Evolutionary conservation across 2,329 filamentous ascomycete species (phyloP).

Genomic region (Conoideocrella luteorostrata): DNA sequence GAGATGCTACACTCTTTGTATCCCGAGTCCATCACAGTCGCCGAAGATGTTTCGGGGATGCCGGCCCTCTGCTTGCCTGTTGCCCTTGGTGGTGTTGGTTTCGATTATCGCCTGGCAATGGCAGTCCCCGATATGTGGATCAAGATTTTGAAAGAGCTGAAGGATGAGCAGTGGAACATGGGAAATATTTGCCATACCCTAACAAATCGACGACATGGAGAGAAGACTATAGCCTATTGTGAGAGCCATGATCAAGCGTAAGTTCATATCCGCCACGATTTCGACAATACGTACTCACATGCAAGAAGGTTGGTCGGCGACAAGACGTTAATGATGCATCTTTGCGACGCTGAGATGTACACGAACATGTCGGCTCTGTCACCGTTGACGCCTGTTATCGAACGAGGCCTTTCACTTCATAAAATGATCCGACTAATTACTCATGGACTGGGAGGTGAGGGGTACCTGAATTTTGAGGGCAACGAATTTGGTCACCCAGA

Average conservation of each 20-base stretch:
- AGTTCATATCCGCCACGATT: slow-evolving; percentile 29
- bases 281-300: slow-evolving; percentile 10
- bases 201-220: slow-evolving; percentile 86
- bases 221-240: slow-evolving; percentile 97
- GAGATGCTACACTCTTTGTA: slow-evolving; percentile 91
- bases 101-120: slow-evolving; percentile 97
- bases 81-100: slow-evolving; percentile 83
- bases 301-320: slow-evolving; percentile 75
- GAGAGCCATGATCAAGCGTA: slow-evolving; percentile 98
- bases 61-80: slow-evolving; percentile 87
- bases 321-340: slow-evolving; percentile 96
- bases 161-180: slow-evolving; percentile 90
- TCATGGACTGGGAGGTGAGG: slow-evolving; percentile 85
- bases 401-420: slow-evolving; percentile 86
- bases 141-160: slow-evolving; percentile 91
- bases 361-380: slow-evolving; percentile 90
- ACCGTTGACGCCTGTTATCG: slow-evolving; percentile 80
- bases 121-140: slow-evolving; percentile 98
- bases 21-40: slow-evolving; percentile 81
- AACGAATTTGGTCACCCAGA: slow-evolving; percentile 99
- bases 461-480: slow-evolving; percentile 96
- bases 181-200: slow-evolving; percentile 77
- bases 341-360: slow-evolving; percentile 95
- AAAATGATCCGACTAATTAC: slow-evolving; percentile 97
- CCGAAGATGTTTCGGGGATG: slow-evolving; percentile 98